These are phyloP conservation scores for Monosporozyma aquatica DNA, from an alignment of 805 yeast genomes.

Conservation along the genomic window DNA sequence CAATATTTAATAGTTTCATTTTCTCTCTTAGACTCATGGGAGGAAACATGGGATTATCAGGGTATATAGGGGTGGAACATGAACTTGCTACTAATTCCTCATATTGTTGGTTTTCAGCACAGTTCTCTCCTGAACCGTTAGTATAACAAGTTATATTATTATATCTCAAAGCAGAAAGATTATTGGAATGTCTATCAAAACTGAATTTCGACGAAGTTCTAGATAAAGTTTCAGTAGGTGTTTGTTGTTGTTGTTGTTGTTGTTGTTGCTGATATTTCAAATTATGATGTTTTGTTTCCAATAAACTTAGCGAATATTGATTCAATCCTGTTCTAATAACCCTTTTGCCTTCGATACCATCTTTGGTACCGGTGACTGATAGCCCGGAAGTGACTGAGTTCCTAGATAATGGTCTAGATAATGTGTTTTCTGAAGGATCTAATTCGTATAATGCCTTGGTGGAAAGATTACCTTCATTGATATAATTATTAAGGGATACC, in stretches of 20 bases:
- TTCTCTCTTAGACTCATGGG: conserved; percentile 40
- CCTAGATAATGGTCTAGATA: conserved; percentile 52
- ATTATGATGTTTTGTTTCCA: conserved; percentile 29
- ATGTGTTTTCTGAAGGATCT: conserved; percentile 18
- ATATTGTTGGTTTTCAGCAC: not conserved
- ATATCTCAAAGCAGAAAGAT: not conserved
- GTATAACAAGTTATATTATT: not conserved
- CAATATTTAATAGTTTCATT: conserved; percentile 34
- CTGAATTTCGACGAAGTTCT: not conserved
- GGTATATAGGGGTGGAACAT: conserved; percentile 7
- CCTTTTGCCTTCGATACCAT: conserved; percentile 59
- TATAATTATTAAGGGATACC: conserved; percentile 10
- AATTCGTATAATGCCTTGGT: conserved; percentile 17
- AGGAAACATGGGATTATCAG: conserved; percentile 28
- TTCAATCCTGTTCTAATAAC: conserved; percentile 36
- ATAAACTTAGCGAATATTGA: conserved; percentile 33
- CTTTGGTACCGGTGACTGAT: conserved; percentile 68
- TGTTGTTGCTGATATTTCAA: not conserved
- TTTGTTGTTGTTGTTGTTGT: not conserved
- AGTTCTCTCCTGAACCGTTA: not conserved
- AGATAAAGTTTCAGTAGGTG: not conserved
- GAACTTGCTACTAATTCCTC: not conserved
- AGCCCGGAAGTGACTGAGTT: conserved; percentile 56
- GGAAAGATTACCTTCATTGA: conserved; percentile 13
- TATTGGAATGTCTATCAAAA: not conserved